phyloP scores from a whole-genome alignment of 345 rosid genomes.

The Salix viminalis region DNA sequence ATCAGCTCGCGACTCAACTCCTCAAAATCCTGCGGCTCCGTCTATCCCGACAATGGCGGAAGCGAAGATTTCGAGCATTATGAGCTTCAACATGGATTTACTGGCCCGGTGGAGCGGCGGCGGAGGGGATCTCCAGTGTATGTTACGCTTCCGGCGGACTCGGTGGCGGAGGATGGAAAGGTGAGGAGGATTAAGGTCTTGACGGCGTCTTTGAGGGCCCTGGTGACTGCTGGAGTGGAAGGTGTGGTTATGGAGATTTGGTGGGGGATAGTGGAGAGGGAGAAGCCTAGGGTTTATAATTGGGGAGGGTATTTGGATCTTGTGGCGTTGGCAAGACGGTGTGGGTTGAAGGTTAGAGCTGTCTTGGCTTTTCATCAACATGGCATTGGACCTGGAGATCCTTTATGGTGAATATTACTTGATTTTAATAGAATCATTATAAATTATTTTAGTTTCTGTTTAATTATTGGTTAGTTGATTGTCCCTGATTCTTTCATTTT shows the following conservation, averaged over 20 bases:
- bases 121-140: slow-evolving; percentile 39
- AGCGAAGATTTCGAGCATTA: slow-evolving; percentile 12
- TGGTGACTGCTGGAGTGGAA: slow-evolving; percentile 41
- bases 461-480: no score
- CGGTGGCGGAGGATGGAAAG: slow-evolving; percentile 18
- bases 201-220: slow-evolving; percentile 35
- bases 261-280: slow-evolving; percentile 60
- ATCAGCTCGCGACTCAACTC: slow-evolving; percentile 28
- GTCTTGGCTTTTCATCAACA: slow-evolving; percentile 46
- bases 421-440: neutral
- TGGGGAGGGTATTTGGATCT: slow-evolving; percentile 46
- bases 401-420: slow-evolving; percentile 28
- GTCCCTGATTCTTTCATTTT: neutral
- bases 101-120: slow-evolving; percentile 6
- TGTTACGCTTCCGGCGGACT: slow-evolving; percentile 46
- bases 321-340: slow-evolving; percentile 33
- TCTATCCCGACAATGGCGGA: slow-evolving; percentile 33
- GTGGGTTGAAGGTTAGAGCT: slow-evolving; percentile 44
- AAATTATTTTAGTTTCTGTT: neutral
- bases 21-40: slow-evolving; percentile 27
- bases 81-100: slow-evolving; percentile 23
- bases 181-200: slow-evolving; percentile 34
- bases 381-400: slow-evolving; percentile 39
- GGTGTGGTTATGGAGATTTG: slow-evolving; percentile 53
- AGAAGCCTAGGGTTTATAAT: slow-evolving; percentile 38